A percentile compares a stretch with the other conserved stretches of the same genome.
Conservation (phyloP, 352 stramenopile genomes). For the Phytophthora idaei region DNA sequence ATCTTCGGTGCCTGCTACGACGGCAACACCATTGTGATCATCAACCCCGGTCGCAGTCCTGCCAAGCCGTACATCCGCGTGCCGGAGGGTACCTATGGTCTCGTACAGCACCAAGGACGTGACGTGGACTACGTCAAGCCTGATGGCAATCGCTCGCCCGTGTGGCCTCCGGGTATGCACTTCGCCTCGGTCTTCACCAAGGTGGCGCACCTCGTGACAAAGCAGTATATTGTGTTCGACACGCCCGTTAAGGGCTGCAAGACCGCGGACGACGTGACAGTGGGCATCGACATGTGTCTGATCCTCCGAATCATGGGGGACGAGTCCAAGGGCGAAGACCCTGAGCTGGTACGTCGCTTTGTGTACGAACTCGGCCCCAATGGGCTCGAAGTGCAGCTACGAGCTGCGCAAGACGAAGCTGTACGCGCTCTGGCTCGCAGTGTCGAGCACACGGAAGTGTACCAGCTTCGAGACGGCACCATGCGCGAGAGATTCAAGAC, state of each 20-base stretch:
- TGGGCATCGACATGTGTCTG: slow-evolving; percentile 88
- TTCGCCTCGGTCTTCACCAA: slow-evolving; percentile 76
- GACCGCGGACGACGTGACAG: slow-evolving; percentile 88
- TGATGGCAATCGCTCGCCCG: slow-evolving; percentile 49
- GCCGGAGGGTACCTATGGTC: slow-evolving; percentile 87
- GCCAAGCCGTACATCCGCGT: slow-evolving; percentile 87
- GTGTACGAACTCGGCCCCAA: slow-evolving; percentile 88
- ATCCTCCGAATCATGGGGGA: slow-evolving; percentile 91
- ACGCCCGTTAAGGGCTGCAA: slow-evolving; percentile 90
- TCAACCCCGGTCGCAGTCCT: slow-evolving; percentile 60
- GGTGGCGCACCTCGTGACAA: slow-evolving; percentile 88
- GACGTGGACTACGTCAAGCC: slow-evolving; percentile 64
- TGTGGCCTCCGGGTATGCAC: slow-evolving; percentile 87
- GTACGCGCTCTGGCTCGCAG: slow-evolving; percentile 81
- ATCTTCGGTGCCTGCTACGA: slow-evolving; percentile 83
- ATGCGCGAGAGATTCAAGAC: slow-evolving; percentile 73
- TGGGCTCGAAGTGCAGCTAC: slow-evolving; percentile 86
- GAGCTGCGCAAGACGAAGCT: slow-evolving; percentile 82
- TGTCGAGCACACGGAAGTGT: slow-evolving; percentile 90
- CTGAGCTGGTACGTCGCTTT: slow-evolving; percentile 84
- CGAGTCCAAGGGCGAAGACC: slow-evolving; percentile 80
- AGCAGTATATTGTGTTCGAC: slow-evolving; percentile 90
- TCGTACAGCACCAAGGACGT: slow-evolving; percentile 86
- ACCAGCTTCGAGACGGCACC: slow-evolving; percentile 78
- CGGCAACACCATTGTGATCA: slow-evolving; percentile 83